phyloP scores from a whole-genome alignment of 306 rosid genomes.

The Cajanus cajan region DNA sequence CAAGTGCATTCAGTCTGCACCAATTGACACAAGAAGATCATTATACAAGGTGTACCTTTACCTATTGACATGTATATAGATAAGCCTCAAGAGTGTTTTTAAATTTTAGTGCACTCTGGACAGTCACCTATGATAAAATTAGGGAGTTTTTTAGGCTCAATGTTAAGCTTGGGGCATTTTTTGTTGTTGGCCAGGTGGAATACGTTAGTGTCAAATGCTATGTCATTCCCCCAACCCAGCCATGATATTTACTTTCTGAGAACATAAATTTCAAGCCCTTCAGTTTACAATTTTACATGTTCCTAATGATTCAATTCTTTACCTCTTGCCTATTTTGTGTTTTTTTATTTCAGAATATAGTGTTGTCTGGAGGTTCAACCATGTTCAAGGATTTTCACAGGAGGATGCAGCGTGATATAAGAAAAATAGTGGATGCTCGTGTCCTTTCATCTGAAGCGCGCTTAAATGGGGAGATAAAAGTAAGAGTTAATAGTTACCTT shows the following conservation, averaged over 20 bases:
- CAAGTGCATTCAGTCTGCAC: conserved; percentile 97
- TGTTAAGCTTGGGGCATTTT: not conserved
- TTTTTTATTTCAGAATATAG: conserved; percentile 72
- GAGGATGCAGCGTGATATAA: conserved; percentile 96
- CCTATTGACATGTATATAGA: conserved; percentile 1
- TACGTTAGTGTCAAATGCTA: not conserved
- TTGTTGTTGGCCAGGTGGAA: conserved; percentile 19
- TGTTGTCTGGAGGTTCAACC: conserved; percentile 97
- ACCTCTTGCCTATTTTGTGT: not conserved
- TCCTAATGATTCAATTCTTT: not conserved
- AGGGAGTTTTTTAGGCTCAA: conserved; percentile 1
- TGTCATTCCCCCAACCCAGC: conserved; percentile 3
- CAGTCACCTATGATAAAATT: not conserved
- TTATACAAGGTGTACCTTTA: conserved; percentile 71
- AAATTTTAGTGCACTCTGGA: not conserved
- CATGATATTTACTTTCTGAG: not conserved
- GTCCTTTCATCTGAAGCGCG: conserved; percentile 85
- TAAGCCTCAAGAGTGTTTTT: not conserved
- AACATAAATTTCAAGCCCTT: not conserved
- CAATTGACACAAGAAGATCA: conserved; percentile 97
- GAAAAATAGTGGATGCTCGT: conserved; percentile 92
- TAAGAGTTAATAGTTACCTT: conserved; percentile 26
- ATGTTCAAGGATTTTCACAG: conserved; percentile 98
- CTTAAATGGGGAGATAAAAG: conserved; percentile 73
- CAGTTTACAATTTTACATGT: not conserved